Evolutionary conservation across 139 green algal genomes (phyloP).

Genomic region (Chlorella sp.): DNA sequence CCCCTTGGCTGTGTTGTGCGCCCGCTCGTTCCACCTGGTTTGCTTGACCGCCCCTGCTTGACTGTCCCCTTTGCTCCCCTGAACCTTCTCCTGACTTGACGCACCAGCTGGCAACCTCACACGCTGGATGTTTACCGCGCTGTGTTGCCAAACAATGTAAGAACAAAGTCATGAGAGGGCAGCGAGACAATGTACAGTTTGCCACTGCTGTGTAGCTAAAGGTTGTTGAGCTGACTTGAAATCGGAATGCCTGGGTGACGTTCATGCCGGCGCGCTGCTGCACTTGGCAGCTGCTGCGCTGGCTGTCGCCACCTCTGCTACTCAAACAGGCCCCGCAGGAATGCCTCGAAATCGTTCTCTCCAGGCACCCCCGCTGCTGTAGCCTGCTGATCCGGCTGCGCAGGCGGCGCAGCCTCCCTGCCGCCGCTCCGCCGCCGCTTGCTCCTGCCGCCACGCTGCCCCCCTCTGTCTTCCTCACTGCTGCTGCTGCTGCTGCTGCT

Average conservation of each 20-base stretch:
- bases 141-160: too few species aligned
- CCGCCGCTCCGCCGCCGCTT: not conserved
- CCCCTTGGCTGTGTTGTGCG: too few species aligned
- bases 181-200: not conserved
- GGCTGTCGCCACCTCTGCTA: not conserved
- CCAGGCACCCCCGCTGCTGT: slow-evolving; percentile 15
- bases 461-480: not conserved
- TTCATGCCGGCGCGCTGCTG: too few species aligned
- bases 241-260: too few species aligned
- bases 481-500: slow-evolving; percentile 18
- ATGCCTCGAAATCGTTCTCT: slow-evolving; percentile 43
- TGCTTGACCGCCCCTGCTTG: too few species aligned
- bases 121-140: not conserved
- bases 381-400: slow-evolving; percentile 1
- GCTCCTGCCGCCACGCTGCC: not conserved
- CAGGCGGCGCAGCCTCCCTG: not conserved
- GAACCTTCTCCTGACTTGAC: too few species aligned
- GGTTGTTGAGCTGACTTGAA: too few species aligned
- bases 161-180: not conserved
- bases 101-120: too few species aligned
- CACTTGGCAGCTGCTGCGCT: not conserved
- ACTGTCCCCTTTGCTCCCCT: too few species aligned
- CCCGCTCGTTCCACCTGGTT: too few species aligned
- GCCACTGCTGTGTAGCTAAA: not conserved
- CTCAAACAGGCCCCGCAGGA: slow-evolving; percentile 52